Base-by-base conservation (phyloP, 1,139 yeast genomes). In the Sugiyamaella grinbergsii region DNA sequence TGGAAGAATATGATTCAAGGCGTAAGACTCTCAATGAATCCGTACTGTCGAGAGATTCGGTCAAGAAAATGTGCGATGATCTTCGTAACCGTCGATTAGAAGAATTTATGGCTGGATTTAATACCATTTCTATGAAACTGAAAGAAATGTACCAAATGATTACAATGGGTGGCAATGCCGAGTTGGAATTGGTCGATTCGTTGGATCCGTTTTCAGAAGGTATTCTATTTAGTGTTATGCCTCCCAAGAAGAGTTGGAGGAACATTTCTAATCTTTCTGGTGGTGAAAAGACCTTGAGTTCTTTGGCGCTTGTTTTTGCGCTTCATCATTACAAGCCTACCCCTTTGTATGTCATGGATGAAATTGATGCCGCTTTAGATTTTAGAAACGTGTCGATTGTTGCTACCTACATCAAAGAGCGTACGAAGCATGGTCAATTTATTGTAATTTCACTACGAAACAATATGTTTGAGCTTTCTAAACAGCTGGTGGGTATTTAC, bases 161-260 rank as follows among this genome's bases (percentile, higher is more conserved):
- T 54, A 94, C 98, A 0, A 90, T 93, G 95, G 98, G 98, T 13
- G 99, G 99, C 36, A 94, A 91, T 72, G 99, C 99, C 0, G 98
- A 94, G 67, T 76, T 94, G 40, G 99, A 94, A 65, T 77, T 93
- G 49, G 98, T 91, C 18, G 98, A 94, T 66, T 85, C 95, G 58
- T 78, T 93, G 63, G 98, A 94, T 68, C 98, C 98, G n/a, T 94
- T 94, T 64, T 83, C 96, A 0, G 98, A 94, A 70, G 99, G 99
- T 29, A 91, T 94, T 42, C 73, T 90, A 42, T 94, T 94, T 69
- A 87, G 96, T 69, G 98, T 94, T 5, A 94, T 94, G 98, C 99
- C 99, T 1, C 99, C 99, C 0, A 93, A 90, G 72, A 94, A 94
- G 68, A 85, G 95, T 37, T 94, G 98, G 98, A 85, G 87, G 65